Base-by-base conservation (phyloP, 1,139 yeast species). In the Pichia sp. region DNA sequence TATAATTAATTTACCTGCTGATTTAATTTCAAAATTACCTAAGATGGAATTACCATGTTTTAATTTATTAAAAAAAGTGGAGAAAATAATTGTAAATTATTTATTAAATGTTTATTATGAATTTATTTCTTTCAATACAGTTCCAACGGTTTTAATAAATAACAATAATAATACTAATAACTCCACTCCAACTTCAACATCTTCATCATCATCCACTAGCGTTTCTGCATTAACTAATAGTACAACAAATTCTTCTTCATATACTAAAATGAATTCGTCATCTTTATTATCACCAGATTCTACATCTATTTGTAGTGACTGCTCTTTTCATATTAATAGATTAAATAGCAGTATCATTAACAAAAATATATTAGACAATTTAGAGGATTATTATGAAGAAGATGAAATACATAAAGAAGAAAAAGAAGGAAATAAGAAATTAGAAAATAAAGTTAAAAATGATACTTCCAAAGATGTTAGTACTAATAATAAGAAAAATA, bases 1-100 rank as follows among this genome's bases (percentile, higher is more conserved):
- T 36, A 62, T 55, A 30, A 53, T 62, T 9, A 62, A 62, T 44
- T 39, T 62, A 26, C 64, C 65, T 0, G 59, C 57, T n/a, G 56
- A 55, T 25, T 35, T 60, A 29, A 51, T 51, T 10, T 40, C 37
- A 10, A 39, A 47, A 10, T 36, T 59, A 26, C 41, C 50, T 10
- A 36, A 45, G 4, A 37, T 49, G 16, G 10, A 24, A 7, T 45
- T 60, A 20, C 65, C 66, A 1, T 41, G 45, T 24, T 11, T 39
- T 2, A 39, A 42, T 1, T 27, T 44, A n/a, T 37, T 62, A 25
- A 38, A 41, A 6, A 49, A 51, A 22, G 50, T 59, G 12, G 46
- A 54, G 11, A 53, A 54, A 40, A 47, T 54, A 2, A 45, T 60
- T 11, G 45, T 53, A 32, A 52, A 52, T 33, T 59, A 53, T 40